These are phyloP conservation scores for Lepidium africanum DNA, from an alignment of 345 rosid species.

Conservation along the genomic window DNA sequence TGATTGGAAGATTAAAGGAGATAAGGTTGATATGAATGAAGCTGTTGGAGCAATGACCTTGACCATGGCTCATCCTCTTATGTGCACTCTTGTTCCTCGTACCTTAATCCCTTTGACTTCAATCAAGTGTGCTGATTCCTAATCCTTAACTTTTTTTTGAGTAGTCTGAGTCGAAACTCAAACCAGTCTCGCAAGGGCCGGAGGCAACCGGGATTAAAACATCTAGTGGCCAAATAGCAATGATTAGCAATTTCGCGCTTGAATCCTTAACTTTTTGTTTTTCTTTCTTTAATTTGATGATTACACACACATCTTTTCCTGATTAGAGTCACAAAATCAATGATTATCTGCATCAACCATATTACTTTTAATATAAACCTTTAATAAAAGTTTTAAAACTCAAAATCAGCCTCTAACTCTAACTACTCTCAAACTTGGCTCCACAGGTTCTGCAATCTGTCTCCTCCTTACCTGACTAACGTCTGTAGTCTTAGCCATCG, in stretches of 20 bases:
- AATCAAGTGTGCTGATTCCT: not conserved
- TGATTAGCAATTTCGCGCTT: too few species aligned
- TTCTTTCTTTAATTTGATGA: too few species aligned
- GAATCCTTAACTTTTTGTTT: too few species aligned
- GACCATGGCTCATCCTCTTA: too few species aligned
- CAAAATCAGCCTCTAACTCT: conserved; percentile 18
- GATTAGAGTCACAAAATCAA: not conserved
- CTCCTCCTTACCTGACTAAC: conserved; percentile 15
- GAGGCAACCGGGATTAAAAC: too few species aligned
- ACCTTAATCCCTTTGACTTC: not conserved
- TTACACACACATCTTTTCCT: too few species aligned
- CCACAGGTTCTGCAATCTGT: not conserved
- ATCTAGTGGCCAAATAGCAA: too few species aligned
- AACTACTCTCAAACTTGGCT: conserved; percentile 17
- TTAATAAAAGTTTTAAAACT: too few species aligned
- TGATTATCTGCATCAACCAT: not conserved
- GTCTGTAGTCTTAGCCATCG: not conserved
- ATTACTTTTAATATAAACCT: too few species aligned
- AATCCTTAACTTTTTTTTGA: too few species aligned
- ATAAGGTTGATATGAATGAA: not conserved
- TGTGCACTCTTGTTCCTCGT: not conserved
- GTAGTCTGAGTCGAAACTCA: too few species aligned
- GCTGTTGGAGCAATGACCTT: not conserved
- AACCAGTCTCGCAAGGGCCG: too few species aligned
- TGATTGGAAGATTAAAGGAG: not conserved